These are phyloP conservation scores for Yamadazyma endophytica DNA, from an alignment of 805 yeast genomes.

Conservation along the genomic window DNA sequence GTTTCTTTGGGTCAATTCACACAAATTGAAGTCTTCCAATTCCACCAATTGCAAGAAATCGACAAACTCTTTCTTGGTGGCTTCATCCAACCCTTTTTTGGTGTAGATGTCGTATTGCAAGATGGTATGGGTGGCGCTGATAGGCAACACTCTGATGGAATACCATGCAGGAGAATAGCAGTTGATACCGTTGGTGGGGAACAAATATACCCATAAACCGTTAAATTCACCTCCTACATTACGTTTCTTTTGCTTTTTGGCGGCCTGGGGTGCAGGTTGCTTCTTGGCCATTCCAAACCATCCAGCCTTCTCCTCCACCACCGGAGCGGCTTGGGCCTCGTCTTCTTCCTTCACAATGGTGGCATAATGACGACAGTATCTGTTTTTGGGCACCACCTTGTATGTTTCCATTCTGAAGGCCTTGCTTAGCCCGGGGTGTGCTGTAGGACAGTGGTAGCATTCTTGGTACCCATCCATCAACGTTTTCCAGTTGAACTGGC, in stretches of 20 bases:
- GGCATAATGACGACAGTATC: conserved; percentile 61
- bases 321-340: conserved; percentile 22
- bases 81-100: conserved; percentile 52
- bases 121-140: conserved; percentile 49
- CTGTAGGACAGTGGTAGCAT: conserved; percentile 66
- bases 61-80: conserved; percentile 55
- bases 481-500: conserved; percentile 64
- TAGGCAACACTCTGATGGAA: conserved; percentile 56
- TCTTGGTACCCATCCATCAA: conserved; percentile 67
- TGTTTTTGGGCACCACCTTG: conserved; percentile 55
- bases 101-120: conserved; percentile 60
- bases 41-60: conserved; percentile 62
- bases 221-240: conserved; percentile 61
- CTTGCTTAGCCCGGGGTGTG: conserved; percentile 55
- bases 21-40: conserved; percentile 49
- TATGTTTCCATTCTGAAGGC: conserved; percentile 65
- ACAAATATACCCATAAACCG: conserved; percentile 60
- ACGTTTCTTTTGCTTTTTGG: conserved; percentile 21
- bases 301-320: conserved; percentile 20
- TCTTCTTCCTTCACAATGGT: conserved; percentile 41
- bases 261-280: conserved; percentile 9
- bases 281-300: conserved; percentile 49
- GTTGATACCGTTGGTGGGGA: conserved; percentile 58
- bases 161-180: conserved; percentile 69
- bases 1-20: conserved; percentile 57